Evolutionary conservation across 148 eudicot genomes (phyloP), one percentile per base, ranked within the genome.

Genomic region (Rhododendron griersonianum): DNA sequence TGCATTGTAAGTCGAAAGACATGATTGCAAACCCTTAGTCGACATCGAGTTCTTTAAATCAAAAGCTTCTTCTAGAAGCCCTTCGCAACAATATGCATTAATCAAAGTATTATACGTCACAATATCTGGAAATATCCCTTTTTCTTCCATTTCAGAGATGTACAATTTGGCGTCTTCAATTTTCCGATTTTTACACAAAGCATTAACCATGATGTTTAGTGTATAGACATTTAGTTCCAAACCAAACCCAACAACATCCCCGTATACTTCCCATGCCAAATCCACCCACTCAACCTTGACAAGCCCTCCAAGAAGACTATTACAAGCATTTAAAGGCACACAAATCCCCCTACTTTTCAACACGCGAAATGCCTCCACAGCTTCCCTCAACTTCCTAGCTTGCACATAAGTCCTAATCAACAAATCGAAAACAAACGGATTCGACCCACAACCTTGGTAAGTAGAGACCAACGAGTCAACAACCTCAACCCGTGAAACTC

Each of bases 201-300:
- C 96, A 89, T 96, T 94, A 35, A 96, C 92, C 98, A 96, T 96
- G 33, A 96, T 96, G 83, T 96, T 96, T 16, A 94, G 77, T 0
- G 94, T 96, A 89, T 92, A 96, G 9, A 81, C 90, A 87, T 96
- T 96, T 86, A 86, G 47, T 73, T 87, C 79, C 51, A 87, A 85
- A 13, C 95, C 90, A 92, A 88, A 86, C 13, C 69, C 81, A 88
- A 88, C 89, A 77, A 83, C 84, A 13, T 90, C 95, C 48, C 83
- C 83, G 51, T 91, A 93, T 13, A 96, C 87, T 81, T 93, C 93
- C 93, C 95, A 89, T 2, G 92, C 98, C 81, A 94, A 93, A 85
- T 94, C 94, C 82, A 93, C 89, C 98, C 98, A 96, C 88, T 93
- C 98, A 51, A 91, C 90, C 91, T 88, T 96, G 81, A 95, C 98